These are phyloP conservation scores for Calocera viscosa DNA, from an alignment of 768 basidiomycete genomes.

Conservation along the genomic window DNA sequence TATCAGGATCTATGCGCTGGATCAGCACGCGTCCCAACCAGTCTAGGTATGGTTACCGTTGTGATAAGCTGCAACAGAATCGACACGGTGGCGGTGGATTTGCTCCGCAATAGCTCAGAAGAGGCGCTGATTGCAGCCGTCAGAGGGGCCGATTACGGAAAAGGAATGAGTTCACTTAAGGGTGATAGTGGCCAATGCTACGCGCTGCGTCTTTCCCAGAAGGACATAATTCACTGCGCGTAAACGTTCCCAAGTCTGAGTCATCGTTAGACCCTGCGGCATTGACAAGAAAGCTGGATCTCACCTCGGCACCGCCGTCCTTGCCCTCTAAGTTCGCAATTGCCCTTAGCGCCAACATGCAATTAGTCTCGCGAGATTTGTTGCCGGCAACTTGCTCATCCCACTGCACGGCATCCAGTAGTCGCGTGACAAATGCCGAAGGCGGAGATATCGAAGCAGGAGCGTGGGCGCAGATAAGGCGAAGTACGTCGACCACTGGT, in stretches of 20 bases:
- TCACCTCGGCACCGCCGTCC: constrained; percentile 37
- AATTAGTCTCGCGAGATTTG: constrained; percentile 75
- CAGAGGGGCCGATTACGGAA: not conserved
- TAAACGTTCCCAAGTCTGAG: constrained; percentile 47
- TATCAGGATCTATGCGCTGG: constrained; percentile 6
- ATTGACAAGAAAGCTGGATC: constrained; percentile 23
- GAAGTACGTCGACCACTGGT: constrained; percentile 72
- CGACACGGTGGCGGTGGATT: not conserved
- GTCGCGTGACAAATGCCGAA: constrained; percentile 41
- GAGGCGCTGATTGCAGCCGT: not conserved
- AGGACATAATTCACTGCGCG: constrained; percentile 38
- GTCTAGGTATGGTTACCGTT: not conserved
- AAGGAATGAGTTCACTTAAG: constrained; percentile 61
- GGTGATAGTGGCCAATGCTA: constrained; percentile 66
- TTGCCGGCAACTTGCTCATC: constrained; percentile 37
- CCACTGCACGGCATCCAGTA: constrained; percentile 64
- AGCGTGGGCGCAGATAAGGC: constrained; percentile 57
- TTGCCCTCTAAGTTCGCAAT: constrained; percentile 65
- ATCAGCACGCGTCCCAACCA: not conserved
- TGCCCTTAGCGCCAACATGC: constrained; percentile 63
- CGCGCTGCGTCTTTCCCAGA: constrained; percentile 56
- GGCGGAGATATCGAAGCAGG: constrained; percentile 39
- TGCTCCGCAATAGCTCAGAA: not conserved
- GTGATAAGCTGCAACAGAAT: not conserved
- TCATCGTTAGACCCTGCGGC: constrained; percentile 14